These are phyloP conservation scores for Xerocomellus chrysenteron DNA, from an alignment of 768 basidiomycete genomes.

Conservation along the genomic window DNA sequence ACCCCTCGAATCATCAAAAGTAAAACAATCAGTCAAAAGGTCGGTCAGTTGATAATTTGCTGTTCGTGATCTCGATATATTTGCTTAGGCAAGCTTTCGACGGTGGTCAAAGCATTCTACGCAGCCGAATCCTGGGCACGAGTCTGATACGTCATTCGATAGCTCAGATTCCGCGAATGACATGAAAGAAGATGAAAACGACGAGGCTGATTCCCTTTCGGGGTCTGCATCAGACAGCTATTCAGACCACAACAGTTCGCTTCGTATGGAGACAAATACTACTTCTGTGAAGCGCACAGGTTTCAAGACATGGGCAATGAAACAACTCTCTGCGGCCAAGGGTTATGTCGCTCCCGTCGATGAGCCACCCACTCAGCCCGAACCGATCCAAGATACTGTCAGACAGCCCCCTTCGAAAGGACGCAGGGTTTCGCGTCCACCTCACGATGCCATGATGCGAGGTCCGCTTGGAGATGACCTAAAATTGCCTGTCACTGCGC, in stretches of 20 bases:
- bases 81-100: slow-evolving; percentile 39
- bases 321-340: slow-evolving; percentile 62
- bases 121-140: slow-evolving; percentile 30
- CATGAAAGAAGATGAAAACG: slow-evolving; percentile 30
- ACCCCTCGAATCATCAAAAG: slow-evolving; percentile 47
- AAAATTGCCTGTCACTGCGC: slow-evolving; percentile 61
- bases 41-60: slow-evolving; percentile 28
- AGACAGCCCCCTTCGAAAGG: slow-evolving; percentile 40
- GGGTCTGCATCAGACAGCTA: slow-evolving; percentile 18
- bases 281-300: slow-evolving; percentile 41
- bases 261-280: slow-evolving; percentile 18
- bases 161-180: slow-evolving; percentile 79
- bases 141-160: slow-evolving; percentile 66
- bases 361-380: slow-evolving; percentile 15
- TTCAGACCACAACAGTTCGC: slow-evolving; percentile 18
- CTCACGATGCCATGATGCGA: slow-evolving; percentile 46
- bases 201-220: slow-evolving; percentile 12
- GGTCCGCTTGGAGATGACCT: slow-evolving; percentile 82
- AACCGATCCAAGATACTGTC: slow-evolving; percentile 2
- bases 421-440: slow-evolving; percentile 40
- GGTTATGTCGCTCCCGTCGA: slow-evolving; percentile 28
- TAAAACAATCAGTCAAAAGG: slow-evolving; percentile 46
- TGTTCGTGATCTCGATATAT: slow-evolving; percentile 1
- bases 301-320: slow-evolving; percentile 90
- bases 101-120: slow-evolving; percentile 48